These are phyloP conservation scores for Inonotus hispidus DNA, from an alignment of 1,284 basidiomycete species.

Conservation along the genomic window DNA sequence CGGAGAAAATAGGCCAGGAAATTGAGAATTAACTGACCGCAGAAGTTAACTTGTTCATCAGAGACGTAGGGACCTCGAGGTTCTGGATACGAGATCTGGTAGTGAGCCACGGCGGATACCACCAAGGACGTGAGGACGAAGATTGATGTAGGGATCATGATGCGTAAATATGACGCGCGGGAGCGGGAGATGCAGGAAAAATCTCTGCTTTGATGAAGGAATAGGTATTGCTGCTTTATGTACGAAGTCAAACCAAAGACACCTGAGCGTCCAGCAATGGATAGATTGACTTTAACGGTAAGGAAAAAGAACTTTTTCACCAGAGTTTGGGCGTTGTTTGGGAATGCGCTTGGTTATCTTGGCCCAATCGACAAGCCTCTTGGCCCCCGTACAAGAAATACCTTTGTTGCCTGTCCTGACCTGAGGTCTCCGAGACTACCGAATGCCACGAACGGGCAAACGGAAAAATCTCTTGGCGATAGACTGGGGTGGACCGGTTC, in stretches of 20 bases:
- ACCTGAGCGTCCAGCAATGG: not conserved
- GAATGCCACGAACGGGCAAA: not conserved
- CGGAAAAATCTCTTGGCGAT: not conserved
- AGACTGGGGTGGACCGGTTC: not conserved
- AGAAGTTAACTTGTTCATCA: slow-evolving; percentile 45
- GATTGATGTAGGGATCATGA: slow-evolving; percentile 30
- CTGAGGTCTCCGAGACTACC: not conserved
- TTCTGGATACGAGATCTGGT: slow-evolving; percentile 52
- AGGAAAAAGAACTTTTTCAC: slow-evolving; percentile 31
- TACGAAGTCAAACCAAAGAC: not conserved
- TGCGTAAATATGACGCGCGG: not conserved
- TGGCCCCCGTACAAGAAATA: not conserved
- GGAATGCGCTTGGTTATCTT: not conserved
- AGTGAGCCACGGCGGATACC: slow-evolving; percentile 48
- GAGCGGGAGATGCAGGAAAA: not conserved
- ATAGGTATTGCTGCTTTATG: not conserved
- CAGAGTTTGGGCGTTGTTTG: slow-evolving; percentile 21
- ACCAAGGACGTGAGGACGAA: slow-evolving; percentile 29
- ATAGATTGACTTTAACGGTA: slow-evolving; percentile 10
- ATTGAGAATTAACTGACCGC: slow-evolving; percentile 33
- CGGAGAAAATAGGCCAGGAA: no score
- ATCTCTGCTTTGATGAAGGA: not conserved
- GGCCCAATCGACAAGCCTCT: not conserved
- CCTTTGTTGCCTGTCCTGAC: no score
- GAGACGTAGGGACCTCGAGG: slow-evolving; percentile 50